Conservation (phyloP, 1,284 basidiomycete species). For the Hemileia vastatrix region DNA sequence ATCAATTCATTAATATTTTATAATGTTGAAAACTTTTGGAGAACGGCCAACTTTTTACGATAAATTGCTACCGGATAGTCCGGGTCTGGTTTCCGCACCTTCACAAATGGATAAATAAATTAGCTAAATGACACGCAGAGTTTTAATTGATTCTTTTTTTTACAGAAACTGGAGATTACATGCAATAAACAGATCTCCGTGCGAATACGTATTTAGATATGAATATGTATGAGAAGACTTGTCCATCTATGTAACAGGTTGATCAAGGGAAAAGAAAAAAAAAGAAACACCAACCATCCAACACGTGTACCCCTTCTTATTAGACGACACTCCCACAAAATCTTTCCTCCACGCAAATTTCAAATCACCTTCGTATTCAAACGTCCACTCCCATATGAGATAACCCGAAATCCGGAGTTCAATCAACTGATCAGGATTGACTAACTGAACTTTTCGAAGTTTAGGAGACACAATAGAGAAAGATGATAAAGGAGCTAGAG, state of each 20-base stretch:
- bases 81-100: conserved; percentile 19
- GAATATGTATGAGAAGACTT: too few species aligned
- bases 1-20: too few species aligned
- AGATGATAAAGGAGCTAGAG: conserved; percentile 2
- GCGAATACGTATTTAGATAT: neutral
- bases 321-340: conserved; percentile 8
- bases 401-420: conserved; percentile 13
- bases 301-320: conserved; percentile 13
- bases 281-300: conserved; percentile 8
- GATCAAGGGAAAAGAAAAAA: neutral
- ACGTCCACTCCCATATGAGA: conserved; percentile 18
- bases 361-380: conserved; percentile 4
- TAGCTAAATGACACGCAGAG: neutral
- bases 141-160: neutral
- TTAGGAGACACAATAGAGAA: conserved; percentile 3
- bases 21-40: too few species aligned
- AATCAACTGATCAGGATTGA: conserved; percentile 4
- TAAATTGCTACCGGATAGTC: conserved; percentile 21
- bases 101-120: neutral
- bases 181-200: neutral
- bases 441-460: conserved; percentile 3
- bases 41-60: too few species aligned
- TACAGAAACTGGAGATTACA: neutral
- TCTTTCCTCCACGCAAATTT: conserved; percentile 17
- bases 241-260: too few species aligned